Evolutionary conservation across 345 rosid genomes (phyloP), one percentile per base, ranked within the genome.

Genomic region (Trapa bicornis): DNA sequence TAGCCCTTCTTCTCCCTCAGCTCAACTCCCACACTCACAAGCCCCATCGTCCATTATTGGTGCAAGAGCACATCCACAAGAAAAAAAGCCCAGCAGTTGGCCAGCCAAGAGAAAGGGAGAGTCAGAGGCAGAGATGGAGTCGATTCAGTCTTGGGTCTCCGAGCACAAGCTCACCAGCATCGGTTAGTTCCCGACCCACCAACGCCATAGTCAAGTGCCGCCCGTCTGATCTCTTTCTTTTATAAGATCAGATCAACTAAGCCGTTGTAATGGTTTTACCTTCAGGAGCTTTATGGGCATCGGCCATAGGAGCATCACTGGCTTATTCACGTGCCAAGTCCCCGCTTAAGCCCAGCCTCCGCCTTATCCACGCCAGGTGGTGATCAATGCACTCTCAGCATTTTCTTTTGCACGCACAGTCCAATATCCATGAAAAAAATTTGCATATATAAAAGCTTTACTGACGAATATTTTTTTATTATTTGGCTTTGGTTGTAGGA

Each of bases 351-450:
- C 85, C 93, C 15, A 87, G 90, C 47, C 84, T 85, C 16, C 81
- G 86, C 80, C 84, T 87, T 37, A 85, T 87, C 29, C 89, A 87
- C 75, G 93, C 93, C 9, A 85, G 90, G 89, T 85, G 65, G 6
- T 85, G 65, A 6, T 35, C 12, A 45, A 5, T 39, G 0, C 17
- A n/a, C 8, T 3, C 3, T 41, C 43, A 22, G 29, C 43, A 41
- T 41, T 41, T 41, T 41, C 43, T 2, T 8, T 3, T 2, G 43
- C 43, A 3, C 7, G 43, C 43, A 4, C 29, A 22, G 29, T 22
- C 29, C 29, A 22, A 22, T 22, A 22, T 22, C 29, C 29, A 22
- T 22, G 29, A 22, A 22, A 22, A 22, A 22, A 22, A 22, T 22
- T 22, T 22, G 29, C 29, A 22, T 22, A 22, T 22, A 22, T 22